phyloP scores from a whole-genome alignment of 495 filamentous ascomycete genomes.

The Podospora conica region DNA sequence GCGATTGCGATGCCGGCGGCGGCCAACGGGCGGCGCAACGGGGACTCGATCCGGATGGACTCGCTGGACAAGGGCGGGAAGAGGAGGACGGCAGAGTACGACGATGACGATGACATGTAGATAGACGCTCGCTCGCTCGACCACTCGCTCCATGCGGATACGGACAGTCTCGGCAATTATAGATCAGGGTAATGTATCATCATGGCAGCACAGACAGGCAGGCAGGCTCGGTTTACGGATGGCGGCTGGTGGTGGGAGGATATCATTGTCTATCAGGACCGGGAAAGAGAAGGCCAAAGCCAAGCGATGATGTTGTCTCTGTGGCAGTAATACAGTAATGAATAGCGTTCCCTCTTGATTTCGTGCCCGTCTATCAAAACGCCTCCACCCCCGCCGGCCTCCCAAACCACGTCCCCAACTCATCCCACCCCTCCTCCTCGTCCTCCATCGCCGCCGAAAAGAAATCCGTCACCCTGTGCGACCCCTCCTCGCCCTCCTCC shows the following conservation, averaged over 20 bases:
- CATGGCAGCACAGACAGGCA: neutral
- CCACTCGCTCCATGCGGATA: too few relatives aligned
- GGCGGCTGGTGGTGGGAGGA: too few relatives aligned
- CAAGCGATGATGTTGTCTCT: constrained; percentile 12
- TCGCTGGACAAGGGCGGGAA: constrained; percentile 56
- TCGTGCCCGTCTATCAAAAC: constrained; percentile 36
- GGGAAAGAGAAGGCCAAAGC: neutral
- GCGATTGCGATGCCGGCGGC: constrained; percentile 63
- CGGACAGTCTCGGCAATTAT: neutral
- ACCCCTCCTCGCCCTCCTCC: constrained; percentile 52
- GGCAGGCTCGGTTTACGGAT: neutral
- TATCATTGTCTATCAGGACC: constrained; percentile 16
- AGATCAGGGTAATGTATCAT: neutral
- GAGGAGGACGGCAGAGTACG: constrained; percentile 34
- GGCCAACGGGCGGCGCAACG: constrained; percentile 20
- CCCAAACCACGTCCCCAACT: constrained; percentile 60
- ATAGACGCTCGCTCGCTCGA: neutral
- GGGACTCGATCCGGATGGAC: constrained; percentile 50
- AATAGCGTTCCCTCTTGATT: neutral
- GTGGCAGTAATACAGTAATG: constrained; percentile 9
- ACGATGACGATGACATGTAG: constrained; percentile 44
- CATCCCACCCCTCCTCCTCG: constrained; percentile 44
- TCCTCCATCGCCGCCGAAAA: constrained; percentile 37
- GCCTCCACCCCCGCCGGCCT: constrained; percentile 51
- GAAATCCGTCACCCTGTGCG: constrained; percentile 66